phyloP scores from a whole-genome alignment of 192 early-diverging fungal genomes.

The Podila epigama region DNA sequence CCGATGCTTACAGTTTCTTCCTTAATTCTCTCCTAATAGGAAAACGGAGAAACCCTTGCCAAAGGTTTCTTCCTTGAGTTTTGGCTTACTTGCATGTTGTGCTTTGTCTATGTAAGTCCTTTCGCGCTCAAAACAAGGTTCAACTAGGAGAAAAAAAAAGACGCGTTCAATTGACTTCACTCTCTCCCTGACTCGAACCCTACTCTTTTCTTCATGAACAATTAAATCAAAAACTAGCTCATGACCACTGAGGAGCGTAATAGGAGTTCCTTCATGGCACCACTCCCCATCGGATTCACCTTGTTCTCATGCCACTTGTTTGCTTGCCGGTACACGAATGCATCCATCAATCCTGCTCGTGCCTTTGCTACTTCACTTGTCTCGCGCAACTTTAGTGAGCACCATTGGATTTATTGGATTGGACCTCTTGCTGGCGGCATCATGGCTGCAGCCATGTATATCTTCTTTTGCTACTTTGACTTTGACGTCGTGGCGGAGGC shows the following conservation, averaged over 20 bases:
- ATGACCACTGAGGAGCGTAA: conserved; percentile 25
- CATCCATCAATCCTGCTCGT: conserved; percentile 71
- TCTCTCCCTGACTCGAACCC: background rate
- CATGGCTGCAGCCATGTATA: conserved; percentile 39
- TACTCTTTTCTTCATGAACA: background rate
- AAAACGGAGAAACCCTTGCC: conserved; percentile 8
- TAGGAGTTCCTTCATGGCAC: conserved; percentile 6
- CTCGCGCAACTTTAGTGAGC: conserved; percentile 48
- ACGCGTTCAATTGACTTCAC: too few species aligned
- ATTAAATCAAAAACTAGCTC: too few species aligned
- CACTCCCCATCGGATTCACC: conserved; percentile 25
- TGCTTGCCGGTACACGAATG: conserved; percentile 39
- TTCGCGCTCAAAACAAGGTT: too few species aligned
- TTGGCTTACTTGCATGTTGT: conserved; percentile 19
- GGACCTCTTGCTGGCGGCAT: conserved; percentile 57
- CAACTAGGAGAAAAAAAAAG: too few species aligned
- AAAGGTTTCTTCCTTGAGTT: conserved; percentile 25
- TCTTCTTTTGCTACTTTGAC: conserved; percentile 29
- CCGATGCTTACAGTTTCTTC: background rate
- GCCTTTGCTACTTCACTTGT: conserved; percentile 67
- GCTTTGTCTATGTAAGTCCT: conserved; percentile 15
- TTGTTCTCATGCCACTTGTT: conserved; percentile 28
- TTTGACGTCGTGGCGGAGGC: conserved; percentile 12
- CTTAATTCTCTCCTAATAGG: background rate
- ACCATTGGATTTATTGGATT: conserved; percentile 72